phyloP scores from a whole-genome alignment of 2,329 filamentous ascomycete genomes.

The Talaromyces sp. region DNA sequence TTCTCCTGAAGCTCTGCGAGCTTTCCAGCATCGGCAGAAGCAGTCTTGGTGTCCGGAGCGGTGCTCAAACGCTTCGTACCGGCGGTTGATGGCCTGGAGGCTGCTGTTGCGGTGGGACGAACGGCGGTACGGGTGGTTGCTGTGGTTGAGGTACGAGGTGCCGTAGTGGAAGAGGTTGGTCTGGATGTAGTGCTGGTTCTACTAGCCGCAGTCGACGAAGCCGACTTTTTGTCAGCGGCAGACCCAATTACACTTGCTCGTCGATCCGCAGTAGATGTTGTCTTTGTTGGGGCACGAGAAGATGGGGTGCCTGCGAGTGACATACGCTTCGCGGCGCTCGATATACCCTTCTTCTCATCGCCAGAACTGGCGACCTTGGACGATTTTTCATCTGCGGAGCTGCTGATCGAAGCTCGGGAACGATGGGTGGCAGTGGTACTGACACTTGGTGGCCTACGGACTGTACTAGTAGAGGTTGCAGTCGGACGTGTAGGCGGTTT shows the following conservation, averaged over 20 bases:
- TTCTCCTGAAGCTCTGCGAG: conserved; percentile 31
- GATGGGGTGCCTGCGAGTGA: conserved; percentile 38
- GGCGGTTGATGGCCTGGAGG: conserved; percentile 19
- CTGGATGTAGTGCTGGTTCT: conserved; percentile 17
- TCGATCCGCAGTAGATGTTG: conserved; percentile 32
- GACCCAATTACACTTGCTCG: conserved; percentile 36
- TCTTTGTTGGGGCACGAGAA: conserved; percentile 31
- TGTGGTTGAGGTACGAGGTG: conserved; percentile 24
- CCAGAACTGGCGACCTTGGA: conserved; percentile 38
- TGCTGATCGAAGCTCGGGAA: conserved; percentile 39
- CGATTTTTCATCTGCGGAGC: conserved; percentile 41
- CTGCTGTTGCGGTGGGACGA: conserved; percentile 19
- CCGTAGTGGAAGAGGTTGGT: conserved; percentile 15
- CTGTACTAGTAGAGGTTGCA: conserved; percentile 1
- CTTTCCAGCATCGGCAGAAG: conserved; percentile 28
- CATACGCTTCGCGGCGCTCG: conserved; percentile 41
- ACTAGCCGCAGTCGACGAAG: conserved; percentile 22
- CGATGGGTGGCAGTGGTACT: conserved; percentile 37
- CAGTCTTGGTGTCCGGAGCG: conserved; percentile 24
- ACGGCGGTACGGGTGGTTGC: conserved; percentile 22
- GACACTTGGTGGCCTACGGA: conserved; percentile 20
- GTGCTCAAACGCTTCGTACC: conserved; percentile 35
- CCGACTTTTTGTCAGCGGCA: conserved; percentile 28
- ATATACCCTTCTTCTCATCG: conserved; percentile 42
- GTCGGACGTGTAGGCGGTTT: conserved; percentile 42